These are phyloP conservation scores for Noccaea caerulescens DNA, from an alignment of 345 rosid species.

Conservation along the genomic window DNA sequence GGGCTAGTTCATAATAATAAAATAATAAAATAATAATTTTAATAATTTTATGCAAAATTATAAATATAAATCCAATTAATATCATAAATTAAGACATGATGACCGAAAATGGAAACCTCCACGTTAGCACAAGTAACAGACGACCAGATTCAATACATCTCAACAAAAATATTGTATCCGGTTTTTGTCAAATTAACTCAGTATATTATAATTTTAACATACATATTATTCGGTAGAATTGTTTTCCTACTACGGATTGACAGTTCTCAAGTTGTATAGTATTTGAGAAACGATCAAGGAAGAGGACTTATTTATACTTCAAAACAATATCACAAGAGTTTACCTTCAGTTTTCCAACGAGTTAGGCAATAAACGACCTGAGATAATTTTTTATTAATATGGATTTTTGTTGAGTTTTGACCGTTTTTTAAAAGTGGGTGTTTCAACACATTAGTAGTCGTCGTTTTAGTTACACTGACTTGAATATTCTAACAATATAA, in stretches of 20 bases:
- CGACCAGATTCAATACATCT: too few species aligned
- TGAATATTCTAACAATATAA: conserved; percentile 18
- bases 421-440: neutral
- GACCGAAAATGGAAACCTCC: too few species aligned
- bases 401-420: conserved; percentile 25
- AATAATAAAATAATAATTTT: too few species aligned
- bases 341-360: conserved; percentile 1
- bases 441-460: conserved; percentile 21
- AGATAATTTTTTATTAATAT: conserved; percentile 11
- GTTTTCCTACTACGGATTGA: neutral
- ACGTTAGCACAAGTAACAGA: too few species aligned
- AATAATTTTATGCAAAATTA: too few species aligned
- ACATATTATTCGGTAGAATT: too few species aligned
- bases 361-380: conserved; percentile 33
- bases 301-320: neutral
- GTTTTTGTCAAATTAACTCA: too few species aligned
- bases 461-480: conserved; percentile 16
- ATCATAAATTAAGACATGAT: too few species aligned
- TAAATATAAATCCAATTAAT: too few species aligned
- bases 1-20: too few species aligned
- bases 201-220: too few species aligned
- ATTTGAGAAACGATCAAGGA: neutral
- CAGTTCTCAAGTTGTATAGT: neutral
- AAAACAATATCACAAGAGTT: neutral
- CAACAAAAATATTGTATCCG: too few species aligned